Conservation (phyloP, 768 basidiomycete genomes). For the Naematelia aurantialba region DNA sequence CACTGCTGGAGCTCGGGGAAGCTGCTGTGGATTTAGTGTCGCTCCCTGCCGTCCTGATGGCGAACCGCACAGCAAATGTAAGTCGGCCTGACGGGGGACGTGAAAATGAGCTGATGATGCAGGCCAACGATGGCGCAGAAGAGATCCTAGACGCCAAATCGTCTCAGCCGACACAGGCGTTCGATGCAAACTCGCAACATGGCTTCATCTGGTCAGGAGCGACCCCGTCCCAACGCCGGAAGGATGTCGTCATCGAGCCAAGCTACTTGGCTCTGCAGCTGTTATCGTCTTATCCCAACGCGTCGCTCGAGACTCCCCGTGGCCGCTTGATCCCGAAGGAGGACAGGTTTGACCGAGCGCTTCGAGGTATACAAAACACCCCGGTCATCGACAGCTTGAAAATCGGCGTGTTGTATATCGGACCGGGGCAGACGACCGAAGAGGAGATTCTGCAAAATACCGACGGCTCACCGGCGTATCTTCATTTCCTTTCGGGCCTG, state of each 20-base stretch:
- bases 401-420: slow-evolving; percentile 93
- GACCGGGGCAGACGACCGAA: slow-evolving; percentile 80
- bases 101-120: not conserved
- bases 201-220: slow-evolving; percentile 84
- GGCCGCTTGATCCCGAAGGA: slow-evolving; percentile 55
- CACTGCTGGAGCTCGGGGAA: slow-evolving; percentile 76
- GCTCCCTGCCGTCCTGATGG: slow-evolving; percentile 67
- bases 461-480: slow-evolving; percentile 91
- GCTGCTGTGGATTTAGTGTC: slow-evolving; percentile 74
- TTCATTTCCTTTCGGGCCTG: slow-evolving; percentile 83
- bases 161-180: slow-evolving; percentile 14
- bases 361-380: slow-evolving; percentile 70
- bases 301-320: slow-evolving; percentile 54
- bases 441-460: slow-evolving; percentile 80
- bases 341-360: slow-evolving; percentile 58
- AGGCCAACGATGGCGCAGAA: slow-evolving; percentile 16
- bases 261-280: slow-evolving; percentile 75
- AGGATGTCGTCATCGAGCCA: slow-evolving; percentile 79
- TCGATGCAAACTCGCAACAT: slow-evolving; percentile 55
- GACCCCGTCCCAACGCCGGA: slow-evolving; percentile 82
- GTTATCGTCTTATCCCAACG: slow-evolving; percentile 68
- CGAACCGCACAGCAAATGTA: slow-evolving; percentile 57
- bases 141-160: slow-evolving; percentile 29
- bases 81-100: slow-evolving; percentile 24
- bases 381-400: slow-evolving; percentile 98